Evolutionary conservation across 352 stramenopile species (phyloP).

Genomic region (Phytophthora tubulina): DNA sequence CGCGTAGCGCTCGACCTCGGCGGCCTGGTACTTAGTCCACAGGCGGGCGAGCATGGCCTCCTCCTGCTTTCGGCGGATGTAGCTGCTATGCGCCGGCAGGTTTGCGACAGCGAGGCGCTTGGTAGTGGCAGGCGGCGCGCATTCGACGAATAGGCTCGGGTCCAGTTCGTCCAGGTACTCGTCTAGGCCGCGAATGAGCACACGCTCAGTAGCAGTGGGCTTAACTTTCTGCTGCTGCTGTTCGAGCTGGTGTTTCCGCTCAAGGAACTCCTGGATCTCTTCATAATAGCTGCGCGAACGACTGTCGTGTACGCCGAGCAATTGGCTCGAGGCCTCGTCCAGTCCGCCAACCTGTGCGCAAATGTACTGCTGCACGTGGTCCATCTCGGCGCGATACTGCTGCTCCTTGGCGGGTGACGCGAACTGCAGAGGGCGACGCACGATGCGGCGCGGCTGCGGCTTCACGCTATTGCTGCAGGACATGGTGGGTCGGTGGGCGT

Average conservation of each 20-base stretch:
- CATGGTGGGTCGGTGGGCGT: slow-evolving; percentile 18
- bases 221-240: slow-evolving; percentile 29
- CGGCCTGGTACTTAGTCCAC: slow-evolving; percentile 34
- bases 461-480: slow-evolving; percentile 15
- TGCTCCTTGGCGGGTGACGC: slow-evolving; percentile 44
- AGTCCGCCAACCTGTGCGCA: slow-evolving; percentile 50
- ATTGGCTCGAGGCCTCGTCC: slow-evolving; percentile 39
- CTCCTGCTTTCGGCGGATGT: slow-evolving; percentile 54
- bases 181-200: slow-evolving; percentile 55
- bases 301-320: slow-evolving; percentile 63
- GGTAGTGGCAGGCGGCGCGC: neutral
- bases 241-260: slow-evolving; percentile 53
- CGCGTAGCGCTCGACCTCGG: slow-evolving; percentile 29
- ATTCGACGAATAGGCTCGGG: slow-evolving; percentile 50
- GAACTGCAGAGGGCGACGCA: slow-evolving; percentile 44
- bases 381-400: slow-evolving; percentile 62
- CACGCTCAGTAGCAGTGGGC: slow-evolving; percentile 25
- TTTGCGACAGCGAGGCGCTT: slow-evolving; percentile 30
- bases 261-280: slow-evolving; percentile 68
- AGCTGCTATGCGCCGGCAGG: slow-evolving; percentile 42
- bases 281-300: slow-evolving; percentile 61
- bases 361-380: slow-evolving; percentile 64
- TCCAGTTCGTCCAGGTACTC: slow-evolving; percentile 70
- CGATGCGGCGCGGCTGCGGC: slow-evolving; percentile 7
- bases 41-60: slow-evolving; percentile 41